phyloP scores from a whole-genome alignment of 2,329 filamentous ascomycete species.

The Pestalotiopsis sp. region DNA sequence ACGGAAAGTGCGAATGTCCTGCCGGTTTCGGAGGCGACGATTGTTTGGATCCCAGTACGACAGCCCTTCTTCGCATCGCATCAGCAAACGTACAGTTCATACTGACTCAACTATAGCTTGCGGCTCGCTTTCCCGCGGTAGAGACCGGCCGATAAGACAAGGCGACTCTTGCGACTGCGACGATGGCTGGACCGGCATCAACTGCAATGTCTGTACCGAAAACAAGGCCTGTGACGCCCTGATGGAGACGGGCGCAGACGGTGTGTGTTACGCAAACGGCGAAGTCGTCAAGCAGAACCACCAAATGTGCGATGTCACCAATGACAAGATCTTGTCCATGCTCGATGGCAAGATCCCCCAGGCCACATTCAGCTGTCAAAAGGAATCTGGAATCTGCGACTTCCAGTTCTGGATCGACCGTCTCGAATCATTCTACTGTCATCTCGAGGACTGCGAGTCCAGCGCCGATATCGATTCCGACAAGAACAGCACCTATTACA shows the following conservation, averaged over 20 bases:
- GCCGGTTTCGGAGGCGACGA: constrained; percentile 93
- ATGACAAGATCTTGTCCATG: constrained; percentile 87
- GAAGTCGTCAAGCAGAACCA: constrained; percentile 92
- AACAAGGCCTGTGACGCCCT: constrained; percentile 84
- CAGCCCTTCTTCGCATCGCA: neutral
- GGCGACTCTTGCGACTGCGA: constrained; percentile 80
- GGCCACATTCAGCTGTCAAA: constrained; percentile 91
- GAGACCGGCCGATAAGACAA: constrained; percentile 75
- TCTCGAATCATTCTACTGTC: constrained; percentile 94
- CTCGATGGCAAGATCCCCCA: constrained; percentile 85
- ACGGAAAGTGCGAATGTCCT: constrained; percentile 91
- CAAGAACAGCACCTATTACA: constrained; percentile 82
- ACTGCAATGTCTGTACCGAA: constrained; percentile 92
- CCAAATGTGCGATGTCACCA: constrained; percentile 97
- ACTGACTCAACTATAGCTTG: constrained; percentile 60
- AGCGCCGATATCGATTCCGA: constrained; percentile 67
- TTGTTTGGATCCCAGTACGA: constrained; percentile 78
- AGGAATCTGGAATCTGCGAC: constrained; percentile 76
- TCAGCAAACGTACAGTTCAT: neutral
- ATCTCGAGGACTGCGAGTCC: constrained; percentile 79
- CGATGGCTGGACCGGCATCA: constrained; percentile 94
- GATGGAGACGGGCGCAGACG: constrained; percentile 81
- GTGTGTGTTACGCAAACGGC: constrained; percentile 90
- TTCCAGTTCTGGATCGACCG: constrained; percentile 99
- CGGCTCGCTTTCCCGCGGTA: constrained; percentile 81